Conservation (phyloP, 1,284 basidiomycete species). For the Ustilago shanxiensis region DNA sequence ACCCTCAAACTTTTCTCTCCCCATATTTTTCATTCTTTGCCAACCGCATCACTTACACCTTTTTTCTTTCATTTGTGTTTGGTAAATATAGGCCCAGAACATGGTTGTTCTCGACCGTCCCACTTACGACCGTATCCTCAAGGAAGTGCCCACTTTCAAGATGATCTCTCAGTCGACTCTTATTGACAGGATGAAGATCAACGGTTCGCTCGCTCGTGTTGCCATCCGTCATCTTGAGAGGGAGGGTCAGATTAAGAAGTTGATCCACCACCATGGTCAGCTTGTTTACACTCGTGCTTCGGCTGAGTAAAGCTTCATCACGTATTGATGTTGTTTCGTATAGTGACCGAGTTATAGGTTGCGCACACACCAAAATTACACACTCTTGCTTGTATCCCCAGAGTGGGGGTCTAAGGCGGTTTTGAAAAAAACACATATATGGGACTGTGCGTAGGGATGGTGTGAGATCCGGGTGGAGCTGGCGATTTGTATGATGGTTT, state of each 20-base stretch:
- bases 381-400: too few relatives aligned
- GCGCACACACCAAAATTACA: too few relatives aligned
- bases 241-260: slow-evolving; percentile 94
- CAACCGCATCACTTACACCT: background rate
- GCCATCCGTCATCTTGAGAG: slow-evolving; percentile 94
- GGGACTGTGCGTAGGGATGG: too few relatives aligned
- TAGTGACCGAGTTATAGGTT: too few relatives aligned
- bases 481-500: too few relatives aligned
- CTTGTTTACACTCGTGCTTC: slow-evolving; percentile 80
- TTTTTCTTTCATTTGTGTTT: background rate
- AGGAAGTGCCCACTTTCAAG: slow-evolving; percentile 99
- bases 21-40: background rate
- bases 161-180: slow-evolving; percentile 91
- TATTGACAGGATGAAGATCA: slow-evolving; percentile 97
- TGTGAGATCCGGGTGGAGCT: too few relatives aligned
- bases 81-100: slow-evolving; percentile 74
- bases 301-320: slow-evolving; percentile 49
- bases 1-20: background rate
- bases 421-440: too few relatives aligned
- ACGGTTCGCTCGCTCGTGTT: slow-evolving; percentile 91
- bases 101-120: slow-evolving; percentile 80
- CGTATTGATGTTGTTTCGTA: too few relatives aligned
- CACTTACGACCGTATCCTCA: slow-evolving; percentile 93
- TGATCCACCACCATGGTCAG: slow-evolving; percentile 95
- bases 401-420: too few relatives aligned